Conservation (phyloP, 2,329 filamentous ascomycete genomes). For the Botrytis byssoidea region DNA sequence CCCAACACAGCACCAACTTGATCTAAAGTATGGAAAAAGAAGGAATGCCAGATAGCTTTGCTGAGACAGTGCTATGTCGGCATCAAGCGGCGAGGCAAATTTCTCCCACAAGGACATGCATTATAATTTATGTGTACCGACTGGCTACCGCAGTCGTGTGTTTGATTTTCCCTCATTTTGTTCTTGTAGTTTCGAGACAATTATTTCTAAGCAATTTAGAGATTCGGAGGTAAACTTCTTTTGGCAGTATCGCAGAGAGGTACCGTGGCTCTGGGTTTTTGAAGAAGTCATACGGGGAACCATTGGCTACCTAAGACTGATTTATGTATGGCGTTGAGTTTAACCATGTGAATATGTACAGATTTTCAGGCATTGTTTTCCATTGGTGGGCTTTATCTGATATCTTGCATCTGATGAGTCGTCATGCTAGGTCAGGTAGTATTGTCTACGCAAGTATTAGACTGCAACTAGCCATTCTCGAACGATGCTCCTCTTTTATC, state of each 20-base stretch:
- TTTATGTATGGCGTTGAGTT: not conserved
- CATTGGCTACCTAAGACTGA: constrained; percentile 7
- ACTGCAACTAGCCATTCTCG: not conserved
- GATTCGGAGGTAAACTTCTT: constrained; percentile 7
- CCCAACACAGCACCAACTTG: constrained; percentile 16
- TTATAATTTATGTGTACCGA: constrained; percentile 16
- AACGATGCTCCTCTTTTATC: not conserved
- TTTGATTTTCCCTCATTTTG: not conserved
- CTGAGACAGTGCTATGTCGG: constrained; percentile 12
- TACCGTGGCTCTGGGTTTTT: constrained; percentile 11
- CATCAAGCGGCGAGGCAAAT: constrained; percentile 14
- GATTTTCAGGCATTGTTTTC: not conserved
- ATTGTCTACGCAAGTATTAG: not conserved
- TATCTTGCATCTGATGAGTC: constrained; percentile 9
- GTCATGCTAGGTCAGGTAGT: not conserved
- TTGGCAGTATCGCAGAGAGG: constrained; percentile 6
- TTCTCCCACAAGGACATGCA: constrained; percentile 20
- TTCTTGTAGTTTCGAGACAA: not conserved
- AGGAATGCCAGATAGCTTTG: constrained; percentile 7
- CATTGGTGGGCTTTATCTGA: constrained; percentile 10
- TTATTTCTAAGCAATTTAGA: constrained; percentile 12
- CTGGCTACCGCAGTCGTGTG: constrained; percentile 1
- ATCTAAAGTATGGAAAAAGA: constrained; percentile 1
- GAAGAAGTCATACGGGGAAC: constrained; percentile 5
- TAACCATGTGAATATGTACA: not conserved